Base-by-base conservation (phyloP, 768 basidiomycete genomes). In the Paxillus rubicundulus region DNA sequence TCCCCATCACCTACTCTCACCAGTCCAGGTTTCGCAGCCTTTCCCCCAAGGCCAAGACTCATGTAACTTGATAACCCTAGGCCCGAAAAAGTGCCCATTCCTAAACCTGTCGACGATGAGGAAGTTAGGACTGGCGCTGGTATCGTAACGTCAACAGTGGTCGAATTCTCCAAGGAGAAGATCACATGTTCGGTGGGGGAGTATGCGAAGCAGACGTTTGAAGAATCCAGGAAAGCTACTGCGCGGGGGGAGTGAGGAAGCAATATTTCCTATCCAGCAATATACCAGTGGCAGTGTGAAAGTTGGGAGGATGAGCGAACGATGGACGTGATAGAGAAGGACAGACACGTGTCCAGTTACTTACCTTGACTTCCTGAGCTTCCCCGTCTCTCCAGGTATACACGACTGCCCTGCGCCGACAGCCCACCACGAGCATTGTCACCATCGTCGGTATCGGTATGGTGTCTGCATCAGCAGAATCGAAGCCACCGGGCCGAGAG, bases 231-330 rank as follows among this genome's bases (percentile, higher is more conserved):
- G 65, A 98, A 95, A 2, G 85, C 75, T 45, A 97, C 85, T 0
- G 80, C 77, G 37, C 97, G 82, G n/a, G 97, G 86, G 9, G 94
- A 93, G 66, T 98, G 96, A 12, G 95, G 89, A 4, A 98, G 75
- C 0, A 76, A 61, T 3, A 84, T 73, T 79, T 98, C 96, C 89
- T 95, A 32, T 18, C 18, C 42, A n/a, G 17, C 51, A 45, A 50
- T 10, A 48, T 34, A 13, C 27, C 14, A 18, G 41, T 12, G 30
- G 2, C n/a, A 24, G 24, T 24, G 24, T 5, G 2, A 24, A 24
- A 4, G 24, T 24, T 24, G 24, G 5, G 40, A 9, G 10, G 43
- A 24, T 54, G 44, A 56, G 50, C 32, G 17, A 50, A 51, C 16
- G 16, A 12, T 33, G 18, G 17, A 28, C 13, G 39, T 8, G 21